Conservation (phyloP, 1,139 yeast genomes). For the Debaryomyces fabryi region DNA sequence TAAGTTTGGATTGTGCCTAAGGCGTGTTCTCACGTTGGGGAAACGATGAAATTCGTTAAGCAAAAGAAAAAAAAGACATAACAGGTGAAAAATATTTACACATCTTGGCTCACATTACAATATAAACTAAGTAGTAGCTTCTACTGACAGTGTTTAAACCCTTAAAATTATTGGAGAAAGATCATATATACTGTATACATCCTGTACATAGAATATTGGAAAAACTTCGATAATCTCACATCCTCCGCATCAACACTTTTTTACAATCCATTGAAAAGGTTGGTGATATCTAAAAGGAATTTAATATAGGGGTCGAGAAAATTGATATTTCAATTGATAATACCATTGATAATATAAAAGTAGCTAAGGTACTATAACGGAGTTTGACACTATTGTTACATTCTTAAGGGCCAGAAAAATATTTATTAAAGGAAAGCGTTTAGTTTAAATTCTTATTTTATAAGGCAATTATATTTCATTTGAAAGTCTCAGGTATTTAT, state of each 20-base stretch:
- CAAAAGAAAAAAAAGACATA: background rate
- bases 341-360: background rate
- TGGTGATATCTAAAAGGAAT: background rate
- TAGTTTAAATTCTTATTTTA: background rate
- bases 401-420: background rate
- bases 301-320: background rate
- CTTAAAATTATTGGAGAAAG: background rate
- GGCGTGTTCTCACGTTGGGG: background rate
- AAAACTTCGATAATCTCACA: background rate
- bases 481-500: background rate
- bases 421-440: background rate
- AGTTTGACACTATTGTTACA: background rate
- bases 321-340: background rate
- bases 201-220: background rate
- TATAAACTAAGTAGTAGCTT: background rate
- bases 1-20: background rate
- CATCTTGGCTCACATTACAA: background rate
- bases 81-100: background rate
- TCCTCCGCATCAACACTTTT: slow-evolving; percentile 1
- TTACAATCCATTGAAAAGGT: background rate
- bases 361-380: background rate
- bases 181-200: background rate
- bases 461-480: background rate
- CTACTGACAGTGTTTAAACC: background rate
- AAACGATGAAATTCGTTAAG: background rate